Conservation (phyloP, 768 basidiomycete genomes). For the Boletus edulis region DNA sequence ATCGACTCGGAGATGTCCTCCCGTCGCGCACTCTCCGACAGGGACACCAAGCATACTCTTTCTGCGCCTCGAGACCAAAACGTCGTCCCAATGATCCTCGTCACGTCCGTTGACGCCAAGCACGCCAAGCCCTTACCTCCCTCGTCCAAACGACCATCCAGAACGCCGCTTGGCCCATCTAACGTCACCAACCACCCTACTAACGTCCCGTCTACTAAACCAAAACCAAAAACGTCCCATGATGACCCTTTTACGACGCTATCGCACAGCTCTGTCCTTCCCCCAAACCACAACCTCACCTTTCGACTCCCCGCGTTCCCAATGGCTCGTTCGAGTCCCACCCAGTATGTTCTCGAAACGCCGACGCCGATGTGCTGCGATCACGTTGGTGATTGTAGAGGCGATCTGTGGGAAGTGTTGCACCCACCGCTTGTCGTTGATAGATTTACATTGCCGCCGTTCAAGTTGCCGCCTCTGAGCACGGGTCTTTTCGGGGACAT, state of each 20-base stretch:
- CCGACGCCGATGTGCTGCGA: constrained; percentile 26
- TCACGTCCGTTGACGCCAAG: constrained; percentile 27
- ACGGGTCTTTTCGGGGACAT: constrained; percentile 10
- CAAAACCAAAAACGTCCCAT: background rate
- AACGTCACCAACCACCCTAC: constrained; percentile 8
- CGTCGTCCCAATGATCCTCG: constrained; percentile 19
- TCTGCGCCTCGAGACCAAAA: background rate
- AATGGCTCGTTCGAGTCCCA: background rate
- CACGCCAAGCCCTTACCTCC: constrained; percentile 19
- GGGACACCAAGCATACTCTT: background rate
- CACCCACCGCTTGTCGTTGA: constrained; percentile 23
- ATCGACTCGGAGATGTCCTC: background rate
- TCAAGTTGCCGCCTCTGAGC: constrained; percentile 21
- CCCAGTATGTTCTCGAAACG: constrained; percentile 18
- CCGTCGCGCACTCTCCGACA: background rate
- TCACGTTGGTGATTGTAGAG: constrained; percentile 22
- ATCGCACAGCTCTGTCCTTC: background rate
- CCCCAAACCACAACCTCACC: background rate
- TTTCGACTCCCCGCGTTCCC: constrained; percentile 19
- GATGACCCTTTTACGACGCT: constrained; percentile 19
- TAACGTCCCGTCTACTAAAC: background rate
- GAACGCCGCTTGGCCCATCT: constrained; percentile 13
- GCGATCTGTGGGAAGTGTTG: constrained; percentile 24
- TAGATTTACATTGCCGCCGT: constrained; percentile 22
- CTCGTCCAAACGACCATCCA: constrained; percentile 8